These are phyloP conservation scores for Diplogelasinospora grovesii DNA, from an alignment of 495 filamentous ascomycete species.

Conservation along the genomic window DNA sequence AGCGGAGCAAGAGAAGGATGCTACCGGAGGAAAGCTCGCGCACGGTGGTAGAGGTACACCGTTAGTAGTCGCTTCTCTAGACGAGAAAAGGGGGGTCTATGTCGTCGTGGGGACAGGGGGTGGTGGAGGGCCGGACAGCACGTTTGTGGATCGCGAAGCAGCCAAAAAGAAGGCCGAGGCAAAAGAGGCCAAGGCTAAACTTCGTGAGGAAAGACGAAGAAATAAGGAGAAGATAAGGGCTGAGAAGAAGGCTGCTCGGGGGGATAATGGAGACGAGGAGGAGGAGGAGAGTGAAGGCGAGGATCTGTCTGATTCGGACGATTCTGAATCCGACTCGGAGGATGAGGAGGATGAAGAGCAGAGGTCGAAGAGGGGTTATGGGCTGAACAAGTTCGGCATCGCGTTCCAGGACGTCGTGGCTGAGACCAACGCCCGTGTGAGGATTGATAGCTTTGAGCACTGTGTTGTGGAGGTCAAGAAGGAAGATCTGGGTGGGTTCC, in stretches of 20 bases:
- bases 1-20: slow-evolving; percentile 76
- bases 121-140: slow-evolving; percentile 60
- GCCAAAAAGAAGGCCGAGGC: slow-evolving; percentile 53
- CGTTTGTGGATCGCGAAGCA: slow-evolving; percentile 54
- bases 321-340: slow-evolving; percentile 38
- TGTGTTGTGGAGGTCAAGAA: slow-evolving; percentile 95
- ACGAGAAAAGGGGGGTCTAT: slow-evolving; percentile 83
- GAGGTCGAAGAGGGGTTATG: slow-evolving; percentile 52
- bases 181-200: slow-evolving; percentile 53
- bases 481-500: slow-evolving; percentile 85
- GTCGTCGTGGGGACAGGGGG: slow-evolving; percentile 84
- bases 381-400: slow-evolving; percentile 82
- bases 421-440: slow-evolving; percentile 81
- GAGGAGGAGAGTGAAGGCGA: slow-evolving; percentile 27
- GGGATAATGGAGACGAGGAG: slow-evolving; percentile 39
- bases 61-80: slow-evolving; percentile 80
- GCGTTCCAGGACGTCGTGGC: slow-evolving; percentile 94
- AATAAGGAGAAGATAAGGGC: slow-evolving; percentile 57
- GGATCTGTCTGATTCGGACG: slow-evolving; percentile 21
- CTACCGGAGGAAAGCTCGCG: slow-evolving; percentile 58
- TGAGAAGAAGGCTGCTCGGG: slow-evolving; percentile 48
- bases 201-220: slow-evolving; percentile 51
- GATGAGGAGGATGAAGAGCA: slow-evolving; percentile 52
- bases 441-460: slow-evolving; percentile 95
- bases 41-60: slow-evolving; percentile 70